Conservation (phyloP, 1,284 basidiomycete genomes). For the Pseudozyma tsukubaensis region DNA sequence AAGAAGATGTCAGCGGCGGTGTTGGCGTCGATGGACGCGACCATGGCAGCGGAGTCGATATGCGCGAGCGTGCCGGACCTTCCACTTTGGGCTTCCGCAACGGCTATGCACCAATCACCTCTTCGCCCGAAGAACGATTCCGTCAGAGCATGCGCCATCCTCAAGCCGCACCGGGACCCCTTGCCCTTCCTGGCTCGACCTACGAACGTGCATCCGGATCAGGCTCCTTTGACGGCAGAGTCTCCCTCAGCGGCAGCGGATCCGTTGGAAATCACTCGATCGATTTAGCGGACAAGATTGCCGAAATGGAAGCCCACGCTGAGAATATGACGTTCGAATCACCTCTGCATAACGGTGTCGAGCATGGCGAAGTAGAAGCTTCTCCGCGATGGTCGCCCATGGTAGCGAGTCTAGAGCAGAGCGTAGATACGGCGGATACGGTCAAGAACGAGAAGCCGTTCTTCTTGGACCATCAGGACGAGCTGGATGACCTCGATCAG, state of each 20-base stretch:
- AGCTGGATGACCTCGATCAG: not conserved
- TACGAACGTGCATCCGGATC: constrained; percentile 25
- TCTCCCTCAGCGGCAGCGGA: constrained; percentile 35
- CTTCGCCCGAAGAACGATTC: constrained; percentile 41
- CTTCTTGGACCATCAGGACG: constrained; percentile 16
- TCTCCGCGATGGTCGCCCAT: constrained; percentile 30
- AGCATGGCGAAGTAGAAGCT: constrained; percentile 7
- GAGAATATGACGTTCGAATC: constrained; percentile 46
- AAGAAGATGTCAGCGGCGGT: constrained; percentile 11
- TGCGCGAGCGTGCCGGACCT: constrained; percentile 49
- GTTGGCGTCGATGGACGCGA: constrained; percentile 13
- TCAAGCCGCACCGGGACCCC: constrained; percentile 19
- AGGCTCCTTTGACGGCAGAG: constrained; percentile 32
- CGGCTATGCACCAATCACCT: constrained; percentile 44
- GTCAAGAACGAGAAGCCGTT: constrained; percentile 12
- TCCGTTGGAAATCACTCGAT: constrained; percentile 34
- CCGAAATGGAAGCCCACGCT: constrained; percentile 56
- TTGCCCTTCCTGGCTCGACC: constrained; percentile 18
- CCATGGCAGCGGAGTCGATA: constrained; percentile 34
- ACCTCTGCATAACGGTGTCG: constrained; percentile 17
- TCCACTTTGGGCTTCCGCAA: constrained; percentile 48
- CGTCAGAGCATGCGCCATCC: constrained; percentile 50
- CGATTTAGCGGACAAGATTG: constrained; percentile 53
- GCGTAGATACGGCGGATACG: constrained; percentile 26
- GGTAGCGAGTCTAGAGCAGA: constrained; percentile 19